Percentiles rank a stretch among this genome's conserved stretches.
Evolutionary conservation across 2,329 filamentous ascomycete genomes (phyloP).

Genomic region (Beauveria bassiana): DNA sequence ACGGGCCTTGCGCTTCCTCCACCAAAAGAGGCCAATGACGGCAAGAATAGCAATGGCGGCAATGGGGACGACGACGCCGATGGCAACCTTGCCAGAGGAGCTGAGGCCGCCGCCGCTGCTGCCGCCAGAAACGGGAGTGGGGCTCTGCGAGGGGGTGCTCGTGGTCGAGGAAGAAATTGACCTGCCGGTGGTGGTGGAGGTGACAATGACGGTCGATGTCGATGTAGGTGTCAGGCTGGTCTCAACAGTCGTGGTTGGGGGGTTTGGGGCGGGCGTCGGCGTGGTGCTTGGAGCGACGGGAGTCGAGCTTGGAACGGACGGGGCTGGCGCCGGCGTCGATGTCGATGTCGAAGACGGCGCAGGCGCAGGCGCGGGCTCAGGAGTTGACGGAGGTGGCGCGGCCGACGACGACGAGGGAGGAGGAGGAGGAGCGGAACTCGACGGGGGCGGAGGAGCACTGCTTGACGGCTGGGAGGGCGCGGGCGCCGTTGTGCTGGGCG

Average conservation of each 20-base stretch:
- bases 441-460: not conserved
- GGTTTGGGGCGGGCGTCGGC: slow-evolving; percentile 2
- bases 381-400: not conserved
- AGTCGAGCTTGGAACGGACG: not conserved
- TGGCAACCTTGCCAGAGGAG: slow-evolving; percentile 68
- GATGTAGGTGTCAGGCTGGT: slow-evolving; percentile 8
- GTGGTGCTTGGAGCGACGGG: not conserved
- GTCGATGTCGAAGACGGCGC: slow-evolving; percentile 12
- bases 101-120: slow-evolving; percentile 39
- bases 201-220: slow-evolving; percentile 22
- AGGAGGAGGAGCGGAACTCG: not conserved
- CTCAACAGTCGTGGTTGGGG: not conserved
- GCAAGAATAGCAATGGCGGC: slow-evolving; percentile 77
- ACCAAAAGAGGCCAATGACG: slow-evolving; percentile 70
- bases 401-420: not conserved
- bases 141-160: slow-evolving; percentile 20
- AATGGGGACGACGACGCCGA: slow-evolving; percentile 91
- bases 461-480: not conserved
- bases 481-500: not conserved
- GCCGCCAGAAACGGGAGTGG: slow-evolving; percentile 21
- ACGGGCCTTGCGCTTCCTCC: slow-evolving; percentile 79
- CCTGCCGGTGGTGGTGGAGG: slow-evolving; percentile 17
- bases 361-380: not conserved
- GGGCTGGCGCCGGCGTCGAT: not conserved
- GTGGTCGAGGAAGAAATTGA: slow-evolving; percentile 20